Evolutionary conservation across 352 stramenopile species (phyloP).

Genomic region (Globisporangium orthogonon): DNA sequence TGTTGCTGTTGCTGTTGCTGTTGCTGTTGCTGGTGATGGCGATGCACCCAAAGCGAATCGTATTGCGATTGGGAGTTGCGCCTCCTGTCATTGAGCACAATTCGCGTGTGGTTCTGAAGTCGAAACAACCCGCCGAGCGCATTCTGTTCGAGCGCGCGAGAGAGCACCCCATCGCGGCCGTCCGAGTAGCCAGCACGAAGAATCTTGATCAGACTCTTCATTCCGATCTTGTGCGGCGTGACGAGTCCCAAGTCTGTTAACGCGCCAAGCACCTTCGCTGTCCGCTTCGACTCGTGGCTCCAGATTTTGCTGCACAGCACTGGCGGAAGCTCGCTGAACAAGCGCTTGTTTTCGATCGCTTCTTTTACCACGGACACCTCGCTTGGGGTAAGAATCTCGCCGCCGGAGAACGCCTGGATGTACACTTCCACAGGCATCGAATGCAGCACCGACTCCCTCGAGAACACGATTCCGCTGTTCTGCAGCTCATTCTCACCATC

Average conservation of each 20-base stretch:
- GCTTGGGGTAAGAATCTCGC: constrained; percentile 36
- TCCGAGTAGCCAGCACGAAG: constrained; percentile 63
- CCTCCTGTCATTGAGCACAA: constrained; percentile 37
- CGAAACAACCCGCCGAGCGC: constrained; percentile 62
- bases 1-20: neutral
- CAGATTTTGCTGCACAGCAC: constrained; percentile 54
- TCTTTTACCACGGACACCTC: constrained; percentile 56
- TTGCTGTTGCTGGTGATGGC: constrained; percentile 1
- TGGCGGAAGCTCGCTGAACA: constrained; percentile 39
- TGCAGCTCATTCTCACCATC: neutral
- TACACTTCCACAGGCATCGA: constrained; percentile 76
- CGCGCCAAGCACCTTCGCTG: constrained; percentile 64
- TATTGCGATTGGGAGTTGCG: neutral
- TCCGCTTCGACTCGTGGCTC: constrained; percentile 63
- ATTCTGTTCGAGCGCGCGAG: constrained; percentile 68
- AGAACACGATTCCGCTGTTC: constrained; percentile 60
- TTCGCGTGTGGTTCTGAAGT: constrained; percentile 37
- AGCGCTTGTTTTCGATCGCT: constrained; percentile 33
- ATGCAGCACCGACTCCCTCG: constrained; percentile 64
- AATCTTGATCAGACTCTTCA: constrained; percentile 72
- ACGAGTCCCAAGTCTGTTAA: constrained; percentile 65
- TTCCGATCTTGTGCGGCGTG: constrained; percentile 75
- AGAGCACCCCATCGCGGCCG: constrained; percentile 52
- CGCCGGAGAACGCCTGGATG: constrained; percentile 73
- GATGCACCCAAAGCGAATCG: neutral